phyloP scores from a whole-genome alignment of 495 filamentous ascomycete species.

The Penicillium roqueforti region DNA sequence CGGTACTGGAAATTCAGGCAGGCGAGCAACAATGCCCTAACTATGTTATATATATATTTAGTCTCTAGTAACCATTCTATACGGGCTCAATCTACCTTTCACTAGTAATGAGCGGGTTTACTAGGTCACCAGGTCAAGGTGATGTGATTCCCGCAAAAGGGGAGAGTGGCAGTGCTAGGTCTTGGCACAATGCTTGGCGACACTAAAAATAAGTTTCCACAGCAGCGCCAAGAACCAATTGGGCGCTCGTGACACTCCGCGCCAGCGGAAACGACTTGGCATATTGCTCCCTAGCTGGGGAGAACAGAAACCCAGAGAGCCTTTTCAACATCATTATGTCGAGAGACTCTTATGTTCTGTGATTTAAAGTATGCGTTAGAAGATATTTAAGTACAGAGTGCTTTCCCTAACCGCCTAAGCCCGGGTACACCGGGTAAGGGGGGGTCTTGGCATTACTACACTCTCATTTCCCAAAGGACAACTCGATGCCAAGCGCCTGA shows the following conservation, averaged over 20 bases:
- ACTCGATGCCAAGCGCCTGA: not conserved
- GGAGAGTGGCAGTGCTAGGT: not conserved
- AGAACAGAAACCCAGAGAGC: not conserved
- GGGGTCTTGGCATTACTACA: slow-evolving; percentile 5
- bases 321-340: not conserved
- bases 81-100: too few species aligned
- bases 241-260: not conserved
- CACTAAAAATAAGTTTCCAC: slow-evolving; percentile 1
- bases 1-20: too few species aligned
- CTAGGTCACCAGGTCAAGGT: too few species aligned
- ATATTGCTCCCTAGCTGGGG: not conserved
- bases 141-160: too few species aligned
- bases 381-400: not conserved
- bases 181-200: slow-evolving; percentile 3
- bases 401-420: not conserved
- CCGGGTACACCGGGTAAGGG: not conserved
- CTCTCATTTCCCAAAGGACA: not conserved
- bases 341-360: not conserved
- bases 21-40: too few species aligned
- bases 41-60: too few species aligned
- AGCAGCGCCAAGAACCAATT: not conserved
- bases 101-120: too few species aligned
- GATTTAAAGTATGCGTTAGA: too few species aligned
- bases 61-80: too few species aligned
- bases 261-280: slow-evolving; percentile 4